phyloP scores from a whole-genome alignment of 768 basidiomycete genomes.

The Boletus coccyginus region DNA sequence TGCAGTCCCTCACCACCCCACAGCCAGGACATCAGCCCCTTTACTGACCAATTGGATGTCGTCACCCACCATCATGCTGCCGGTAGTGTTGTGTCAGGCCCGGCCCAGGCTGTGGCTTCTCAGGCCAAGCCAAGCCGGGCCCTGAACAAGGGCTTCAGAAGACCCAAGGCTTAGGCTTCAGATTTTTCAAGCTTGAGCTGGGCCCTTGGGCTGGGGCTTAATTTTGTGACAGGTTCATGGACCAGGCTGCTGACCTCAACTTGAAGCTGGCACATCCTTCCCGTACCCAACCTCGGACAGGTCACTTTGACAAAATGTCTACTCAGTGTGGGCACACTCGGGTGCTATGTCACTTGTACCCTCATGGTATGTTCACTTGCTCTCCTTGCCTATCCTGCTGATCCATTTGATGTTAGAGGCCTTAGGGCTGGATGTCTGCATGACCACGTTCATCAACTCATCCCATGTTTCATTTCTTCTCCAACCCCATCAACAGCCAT shows the following conservation, averaged over 20 bases:
- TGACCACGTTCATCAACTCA: conserved; percentile 91
- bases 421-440: conserved; percentile 93
- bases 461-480: conserved; percentile 90
- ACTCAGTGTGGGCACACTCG: conserved; percentile 93
- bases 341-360: conserved; percentile 91
- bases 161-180: too few species aligned
- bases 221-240: conserved; percentile 67
- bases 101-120: too few species aligned
- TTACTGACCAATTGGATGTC: conserved; percentile 84
- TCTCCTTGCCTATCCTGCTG: neutral
- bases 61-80: too few species aligned
- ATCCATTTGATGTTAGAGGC: neutral
- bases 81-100: too few species aligned
- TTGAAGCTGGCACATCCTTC: conserved; percentile 96
- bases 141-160: too few species aligned
- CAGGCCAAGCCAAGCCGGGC: too few species aligned
- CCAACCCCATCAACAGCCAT: conserved; percentile 93
- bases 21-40: conserved; percentile 88
- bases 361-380: conserved; percentile 57
- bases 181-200: too few species aligned
- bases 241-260: conserved; percentile 96
- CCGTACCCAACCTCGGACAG: conserved; percentile 83
- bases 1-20: conserved; percentile 5
- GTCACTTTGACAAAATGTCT: conserved; percentile 78
- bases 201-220: too few species aligned